Evolutionary conservation across 495 filamentous ascomycete genomes (phyloP).

Genomic region (Penicillium ucsense): DNA sequence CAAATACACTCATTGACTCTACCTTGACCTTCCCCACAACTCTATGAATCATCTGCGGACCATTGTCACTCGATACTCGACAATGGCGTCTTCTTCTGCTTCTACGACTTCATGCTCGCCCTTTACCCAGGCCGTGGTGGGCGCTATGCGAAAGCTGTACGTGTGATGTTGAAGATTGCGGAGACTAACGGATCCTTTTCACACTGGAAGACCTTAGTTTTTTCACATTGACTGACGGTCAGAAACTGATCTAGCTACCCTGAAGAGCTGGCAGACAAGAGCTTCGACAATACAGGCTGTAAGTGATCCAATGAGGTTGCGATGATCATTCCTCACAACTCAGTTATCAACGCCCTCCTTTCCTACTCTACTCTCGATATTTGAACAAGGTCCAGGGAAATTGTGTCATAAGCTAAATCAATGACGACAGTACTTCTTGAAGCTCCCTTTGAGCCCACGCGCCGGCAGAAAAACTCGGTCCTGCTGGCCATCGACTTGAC

Average conservation of each 20-base stretch:
- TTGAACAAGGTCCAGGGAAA: too few species aligned
- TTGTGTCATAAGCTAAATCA: background rate
- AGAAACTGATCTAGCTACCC: conserved; percentile 56
- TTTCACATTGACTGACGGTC: background rate
- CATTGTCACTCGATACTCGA: conserved; percentile 17
- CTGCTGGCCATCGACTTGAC: conserved; percentile 92
- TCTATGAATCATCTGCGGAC: conserved; percentile 18
- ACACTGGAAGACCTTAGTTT: conserved; percentile 9
- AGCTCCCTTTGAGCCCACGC: conserved; percentile 53
- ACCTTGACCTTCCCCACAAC: conserved; percentile 1
- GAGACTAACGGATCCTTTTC: conserved; percentile 6
- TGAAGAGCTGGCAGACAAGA: conserved; percentile 75
- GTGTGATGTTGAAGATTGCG: conserved; percentile 16
- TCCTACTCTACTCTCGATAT: too few species aligned
- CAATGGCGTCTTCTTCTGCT: conserved; percentile 15
- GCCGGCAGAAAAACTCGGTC: conserved; percentile 58
- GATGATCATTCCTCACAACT: too few species aligned
- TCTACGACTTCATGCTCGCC: conserved; percentile 39
- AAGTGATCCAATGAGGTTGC: conserved; percentile 14
- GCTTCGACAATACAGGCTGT: conserved; percentile 91
- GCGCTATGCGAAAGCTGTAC: conserved; percentile 73
- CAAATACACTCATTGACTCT: too few species aligned
- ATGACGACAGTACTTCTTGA: conserved; percentile 57
- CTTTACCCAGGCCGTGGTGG: conserved; percentile 71
- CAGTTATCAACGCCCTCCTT: too few species aligned